Evolutionary conservation across 108 stramenopile species (phyloP), one percentile per base, ranked within the genome.

Genomic region (Hondaea fermentalgiana): DNA sequence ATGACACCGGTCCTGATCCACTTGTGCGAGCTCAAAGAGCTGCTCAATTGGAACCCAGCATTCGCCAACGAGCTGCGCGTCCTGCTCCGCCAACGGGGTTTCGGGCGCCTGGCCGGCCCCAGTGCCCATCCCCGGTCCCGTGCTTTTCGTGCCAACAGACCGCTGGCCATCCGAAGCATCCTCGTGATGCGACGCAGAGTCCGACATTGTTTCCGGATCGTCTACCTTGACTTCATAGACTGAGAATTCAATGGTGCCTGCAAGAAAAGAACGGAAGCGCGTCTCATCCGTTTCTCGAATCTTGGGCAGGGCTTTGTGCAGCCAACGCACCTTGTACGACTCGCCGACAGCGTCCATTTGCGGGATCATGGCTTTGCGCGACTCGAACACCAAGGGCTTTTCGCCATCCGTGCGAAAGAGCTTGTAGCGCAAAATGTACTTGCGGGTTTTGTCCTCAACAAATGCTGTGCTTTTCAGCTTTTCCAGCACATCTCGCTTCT

Each of bases 31-130:
- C 51, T 83, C 76, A 23, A 83, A 83, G 23, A 83, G 76, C 51
- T 83, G 76, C 76, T 83, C 76, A 17, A 83, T 53, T 14, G 76
- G 76, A 23, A 53, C 76, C 76, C 76, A 83, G 76, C 76, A 83
- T 23, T 83, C 76, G 25, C 76, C 76, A 0, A 83, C 51, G 51
- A 83, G n/a, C 51, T 83, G 45, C 23, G 49, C 76, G 3, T 83
- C 25, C 51, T 47, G 45, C 49, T 47, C 35, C 10, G 35, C 25
- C 64, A 42, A 4, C 1, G 42, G 64, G 21, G 12, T 14, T 14
- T 69, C 42, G 10, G 14, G 8, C 42, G 35, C 42, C 25, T 14
- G 64, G 8, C 8, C 14, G 12, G 10, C 42, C 4, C 8, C 42
- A 4, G 64, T 35, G 35, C 35, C 35, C 35, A 35, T 35, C 2